A percentile compares a stretch with the other conserved stretches of the same genome.
These are phyloP conservation scores for Trifolium subterraneum DNA, from an alignment of 306 rosid genomes.

Conservation along the genomic window DNA sequence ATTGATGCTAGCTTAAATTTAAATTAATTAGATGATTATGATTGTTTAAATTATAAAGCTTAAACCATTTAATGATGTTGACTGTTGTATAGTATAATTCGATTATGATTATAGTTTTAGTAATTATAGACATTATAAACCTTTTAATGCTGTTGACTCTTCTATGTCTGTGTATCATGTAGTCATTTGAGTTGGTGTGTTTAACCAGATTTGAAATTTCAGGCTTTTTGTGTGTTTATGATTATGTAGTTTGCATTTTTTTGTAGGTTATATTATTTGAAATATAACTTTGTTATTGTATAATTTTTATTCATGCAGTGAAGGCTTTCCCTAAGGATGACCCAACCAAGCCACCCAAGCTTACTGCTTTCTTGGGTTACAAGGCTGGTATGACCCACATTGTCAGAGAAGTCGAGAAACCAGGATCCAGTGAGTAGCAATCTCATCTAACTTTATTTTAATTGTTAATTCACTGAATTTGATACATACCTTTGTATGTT, in stretches of 20 bases:
- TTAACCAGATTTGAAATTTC: too few species aligned
- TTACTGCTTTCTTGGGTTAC: conserved; percentile 81
- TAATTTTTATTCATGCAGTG: conserved; percentile 51
- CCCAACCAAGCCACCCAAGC: conserved; percentile 62
- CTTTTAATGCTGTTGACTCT: too few species aligned
- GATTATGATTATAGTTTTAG: too few species aligned
- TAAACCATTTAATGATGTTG: too few species aligned
- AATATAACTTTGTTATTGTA: not conserved
- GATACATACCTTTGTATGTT: not conserved
- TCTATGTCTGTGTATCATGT: too few species aligned
- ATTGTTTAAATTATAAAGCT: too few species aligned
- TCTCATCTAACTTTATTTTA: not conserved
- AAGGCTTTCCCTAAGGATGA: conserved; percentile 94
- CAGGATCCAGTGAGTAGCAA: conserved; percentile 67
- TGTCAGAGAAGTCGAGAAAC: conserved; percentile 87
- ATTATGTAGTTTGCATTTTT: not conserved
- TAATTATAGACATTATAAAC: too few species aligned
- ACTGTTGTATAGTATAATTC: too few species aligned
- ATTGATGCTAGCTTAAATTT: too few species aligned
- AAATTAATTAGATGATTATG: too few species aligned
- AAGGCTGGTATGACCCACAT: conserved; percentile 96
- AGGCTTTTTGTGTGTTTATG: too few species aligned
- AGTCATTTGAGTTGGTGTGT: not conserved
- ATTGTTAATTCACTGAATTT: not conserved
- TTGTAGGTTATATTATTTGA: too few species aligned